Percentiles rank a stretch among this genome's conserved stretches.
phyloP scores from a whole-genome alignment of 2,329 filamentous ascomycete genomes.

The Fusarium secorum region DNA sequence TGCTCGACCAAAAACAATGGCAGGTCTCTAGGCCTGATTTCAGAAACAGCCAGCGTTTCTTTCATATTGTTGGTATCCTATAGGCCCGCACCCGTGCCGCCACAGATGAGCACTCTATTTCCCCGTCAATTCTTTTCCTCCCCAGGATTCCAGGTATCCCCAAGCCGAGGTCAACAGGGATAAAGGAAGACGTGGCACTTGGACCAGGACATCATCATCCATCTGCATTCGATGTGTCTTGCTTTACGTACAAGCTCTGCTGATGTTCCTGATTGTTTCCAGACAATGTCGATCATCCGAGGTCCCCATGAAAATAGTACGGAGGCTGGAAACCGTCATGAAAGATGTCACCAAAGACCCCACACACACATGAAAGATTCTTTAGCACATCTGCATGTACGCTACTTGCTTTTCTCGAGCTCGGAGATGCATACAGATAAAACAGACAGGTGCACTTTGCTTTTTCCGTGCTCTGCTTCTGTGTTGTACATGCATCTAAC shows the following conservation, averaged over 20 bases:
- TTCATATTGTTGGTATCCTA: not conserved
- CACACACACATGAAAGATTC: slow-evolving; percentile 7
- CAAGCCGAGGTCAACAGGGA: slow-evolving; percentile 10
- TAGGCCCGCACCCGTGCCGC: not conserved
- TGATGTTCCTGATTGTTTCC: not conserved
- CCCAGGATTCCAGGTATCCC: slow-evolving; percentile 1
- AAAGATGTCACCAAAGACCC: not conserved
- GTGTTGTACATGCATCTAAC: not conserved
- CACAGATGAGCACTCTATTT: slow-evolving; percentile 7
- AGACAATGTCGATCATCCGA: not conserved
- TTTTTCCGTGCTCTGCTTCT: slow-evolving; percentile 3
- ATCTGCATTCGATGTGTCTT: slow-evolving; percentile 9
- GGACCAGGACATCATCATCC: not conserved
- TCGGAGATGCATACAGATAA: not conserved
- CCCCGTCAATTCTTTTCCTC: slow-evolving; percentile 16
- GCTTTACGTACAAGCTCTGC: slow-evolving; percentile 14
- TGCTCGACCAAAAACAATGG: slow-evolving; percentile 2
- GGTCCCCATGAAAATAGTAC: not conserved
- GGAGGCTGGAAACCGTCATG: not conserved
- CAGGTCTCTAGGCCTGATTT: not conserved
- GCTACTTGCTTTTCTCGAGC: slow-evolving; percentile 1
- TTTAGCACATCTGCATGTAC: not conserved
- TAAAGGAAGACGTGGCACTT: slow-evolving; percentile 14
- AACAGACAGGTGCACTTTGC: not conserved
- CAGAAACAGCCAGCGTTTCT: slow-evolving; percentile 21